Evolutionary conservation across 495 filamentous ascomycete species (phyloP).

Genomic region (Talaromyces borbonicus): DNA sequence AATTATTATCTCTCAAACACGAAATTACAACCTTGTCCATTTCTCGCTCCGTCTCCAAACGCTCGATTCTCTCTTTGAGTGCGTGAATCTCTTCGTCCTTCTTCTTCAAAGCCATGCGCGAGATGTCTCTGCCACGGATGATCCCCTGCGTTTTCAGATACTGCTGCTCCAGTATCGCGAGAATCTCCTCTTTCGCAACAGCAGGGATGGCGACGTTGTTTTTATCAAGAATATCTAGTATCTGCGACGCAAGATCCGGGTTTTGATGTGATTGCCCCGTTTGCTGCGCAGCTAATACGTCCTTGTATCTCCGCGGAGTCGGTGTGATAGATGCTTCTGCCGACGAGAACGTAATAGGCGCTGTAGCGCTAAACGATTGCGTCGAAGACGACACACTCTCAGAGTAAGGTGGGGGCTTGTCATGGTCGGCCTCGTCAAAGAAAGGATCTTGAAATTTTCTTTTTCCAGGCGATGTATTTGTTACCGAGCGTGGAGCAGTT

Average conservation of each 20-base stretch:
- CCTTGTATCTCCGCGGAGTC: constrained; percentile 37
- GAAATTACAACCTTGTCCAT: constrained; percentile 37
- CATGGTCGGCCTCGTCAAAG: constrained; percentile 14
- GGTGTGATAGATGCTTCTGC: constrained; percentile 36
- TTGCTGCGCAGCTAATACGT: constrained; percentile 18
- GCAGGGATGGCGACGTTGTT: constrained; percentile 35
- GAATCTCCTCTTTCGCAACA: constrained; percentile 30
- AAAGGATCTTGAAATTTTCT: constrained; percentile 34
- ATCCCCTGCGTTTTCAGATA: constrained; percentile 48
- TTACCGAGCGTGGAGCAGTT: constrained; percentile 30
- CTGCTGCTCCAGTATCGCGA: constrained; percentile 42
- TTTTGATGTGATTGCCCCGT: constrained; percentile 15
- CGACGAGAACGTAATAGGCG: constrained; percentile 20
- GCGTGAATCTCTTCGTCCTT: constrained; percentile 50
- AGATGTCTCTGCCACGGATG: constrained; percentile 50
- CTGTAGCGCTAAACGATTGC: constrained; percentile 10
- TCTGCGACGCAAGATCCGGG: constrained; percentile 41
- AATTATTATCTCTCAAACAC: constrained; percentile 10
- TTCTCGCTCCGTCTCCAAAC: constrained; percentile 21
- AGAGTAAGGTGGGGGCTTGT: constrained; percentile 6
- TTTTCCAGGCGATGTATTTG: constrained; percentile 42
- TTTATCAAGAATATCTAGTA: constrained; percentile 40
- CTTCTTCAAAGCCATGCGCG: constrained; percentile 47
- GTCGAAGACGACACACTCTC: background rate
- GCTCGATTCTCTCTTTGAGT: constrained; percentile 37